Evolutionary conservation across 2,329 filamentous ascomycete genomes (phyloP).

Genomic region (Epicoccum nigrum): DNA sequence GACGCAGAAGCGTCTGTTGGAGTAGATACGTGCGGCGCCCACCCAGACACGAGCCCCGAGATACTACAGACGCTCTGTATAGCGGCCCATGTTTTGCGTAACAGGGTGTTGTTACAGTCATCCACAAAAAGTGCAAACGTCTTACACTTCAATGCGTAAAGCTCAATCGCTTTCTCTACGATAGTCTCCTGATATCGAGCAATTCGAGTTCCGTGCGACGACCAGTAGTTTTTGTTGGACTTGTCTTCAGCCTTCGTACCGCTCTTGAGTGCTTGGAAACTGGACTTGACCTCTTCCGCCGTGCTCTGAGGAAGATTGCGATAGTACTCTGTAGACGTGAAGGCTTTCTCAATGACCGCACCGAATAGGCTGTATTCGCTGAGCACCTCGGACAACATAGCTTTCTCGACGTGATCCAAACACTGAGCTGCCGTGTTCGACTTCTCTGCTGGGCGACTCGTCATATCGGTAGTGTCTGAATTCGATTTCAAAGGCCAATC

Average conservation of each 20-base stretch:
- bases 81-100: conserved; percentile 38
- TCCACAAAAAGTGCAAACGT: conserved; percentile 36
- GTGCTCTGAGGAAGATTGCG: conserved; percentile 26
- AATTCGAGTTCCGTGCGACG: conserved; percentile 27
- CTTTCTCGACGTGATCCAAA: conserved; percentile 35
- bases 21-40: neutral
- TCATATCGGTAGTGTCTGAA: neutral
- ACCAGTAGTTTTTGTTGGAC: neutral
- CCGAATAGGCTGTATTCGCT: conserved; percentile 2
- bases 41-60: neutral
- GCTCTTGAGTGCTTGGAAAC: neutral
- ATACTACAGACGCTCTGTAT: conserved; percentile 24
- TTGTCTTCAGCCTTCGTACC: neutral
- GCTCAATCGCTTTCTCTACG: conserved; percentile 7
- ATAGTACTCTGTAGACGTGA: conserved; percentile 37
- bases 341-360: conserved; percentile 29
- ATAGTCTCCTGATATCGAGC: conserved; percentile 20
- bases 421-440: conserved; percentile 10
- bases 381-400: conserved; percentile 27
- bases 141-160: conserved; percentile 21
- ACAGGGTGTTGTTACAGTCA: conserved; percentile 23
- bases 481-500: conserved; percentile 27
- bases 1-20: neutral
- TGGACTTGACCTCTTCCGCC: conserved; percentile 8
- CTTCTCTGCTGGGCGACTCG: neutral